phyloP scores from a whole-genome alignment of 257 asterid species.

The Scutellaria barbata region DNA sequence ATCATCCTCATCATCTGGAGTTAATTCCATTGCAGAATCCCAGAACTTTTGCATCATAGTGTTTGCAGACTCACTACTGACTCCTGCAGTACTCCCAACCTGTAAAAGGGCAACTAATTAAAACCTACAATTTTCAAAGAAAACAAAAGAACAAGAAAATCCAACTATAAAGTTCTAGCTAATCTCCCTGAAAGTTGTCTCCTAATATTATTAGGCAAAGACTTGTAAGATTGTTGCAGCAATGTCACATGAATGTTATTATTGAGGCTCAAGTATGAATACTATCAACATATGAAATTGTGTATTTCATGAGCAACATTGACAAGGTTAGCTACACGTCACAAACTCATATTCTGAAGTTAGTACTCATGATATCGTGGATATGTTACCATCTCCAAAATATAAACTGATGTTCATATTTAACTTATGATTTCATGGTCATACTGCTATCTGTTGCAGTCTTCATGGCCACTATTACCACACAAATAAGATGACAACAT shows the following conservation, averaged over 20 bases:
- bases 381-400: not conserved
- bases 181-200: not conserved
- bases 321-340: slow-evolving; percentile 9
- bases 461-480: slow-evolving; percentile 5
- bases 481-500: not conserved
- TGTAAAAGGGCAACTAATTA: slow-evolving; percentile 40
- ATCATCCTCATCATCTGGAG: slow-evolving; percentile 88
- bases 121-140: slow-evolving; percentile 18
- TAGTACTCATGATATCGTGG: not conserved
- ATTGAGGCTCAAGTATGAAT: slow-evolving; percentile 8
- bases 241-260: not conserved
- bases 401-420: not conserved
- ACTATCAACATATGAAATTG: not conserved
- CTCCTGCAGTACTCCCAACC: slow-evolving; percentile 88
- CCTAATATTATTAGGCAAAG: not conserved
- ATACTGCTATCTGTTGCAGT: not conserved
- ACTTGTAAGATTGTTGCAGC: slow-evolving; percentile 3
- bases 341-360: not conserved
- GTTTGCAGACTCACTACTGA: slow-evolving; percentile 66
- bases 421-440: not conserved
- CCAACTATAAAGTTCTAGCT: slow-evolving; percentile 10
- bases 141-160: slow-evolving; percentile 1
- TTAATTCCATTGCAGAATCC: slow-evolving; percentile 96
- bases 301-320: not conserved
- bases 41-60: slow-evolving; percentile 92